Percentiles rank a stretch among this genome's conserved stretches.
Conservation (phyloP, 495 filamentous ascomycete species). For the Podospora fimiseda region DNA sequence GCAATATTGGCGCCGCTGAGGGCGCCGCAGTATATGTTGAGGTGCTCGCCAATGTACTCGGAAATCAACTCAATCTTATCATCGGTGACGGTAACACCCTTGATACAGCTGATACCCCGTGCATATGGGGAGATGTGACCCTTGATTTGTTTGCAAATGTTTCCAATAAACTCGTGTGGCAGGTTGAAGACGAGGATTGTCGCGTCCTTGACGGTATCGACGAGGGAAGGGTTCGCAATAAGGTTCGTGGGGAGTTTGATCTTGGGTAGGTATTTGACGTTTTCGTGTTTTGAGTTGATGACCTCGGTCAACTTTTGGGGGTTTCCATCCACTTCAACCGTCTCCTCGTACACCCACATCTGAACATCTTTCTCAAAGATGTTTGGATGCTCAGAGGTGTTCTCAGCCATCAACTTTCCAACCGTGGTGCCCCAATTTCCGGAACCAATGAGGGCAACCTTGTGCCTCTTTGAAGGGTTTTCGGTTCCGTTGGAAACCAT, state of each 20-base stretch:
- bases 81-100: constrained; percentile 86
- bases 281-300: constrained; percentile 92
- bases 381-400: constrained; percentile 65
- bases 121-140: constrained; percentile 88
- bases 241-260: constrained; percentile 81
- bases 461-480: constrained; percentile 76
- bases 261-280: constrained; percentile 90
- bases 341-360: constrained; percentile 97
- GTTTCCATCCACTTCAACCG: constrained; percentile 52
- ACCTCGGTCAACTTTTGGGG: constrained; percentile 80
- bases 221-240: constrained; percentile 80
- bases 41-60: constrained; percentile 82
- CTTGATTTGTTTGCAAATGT: constrained; percentile 75
- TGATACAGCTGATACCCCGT: constrained; percentile 93
- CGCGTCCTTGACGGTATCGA: constrained; percentile 71
- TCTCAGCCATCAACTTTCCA: constrained; percentile 94
- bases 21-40: constrained; percentile 96
- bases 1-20: constrained; percentile 97
- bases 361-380: constrained; percentile 84
- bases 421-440: constrained; percentile 99
- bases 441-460: constrained; percentile 88
- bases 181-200: constrained; percentile 94
- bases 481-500: constrained; percentile 32
- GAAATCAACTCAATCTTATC: constrained; percentile 80
- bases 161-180: constrained; percentile 94